Percentiles rank a stretch among this genome's conserved stretches.
Conservation (phyloP, 306 rosid species). For the Macrotyloma uniflorum region DNA sequence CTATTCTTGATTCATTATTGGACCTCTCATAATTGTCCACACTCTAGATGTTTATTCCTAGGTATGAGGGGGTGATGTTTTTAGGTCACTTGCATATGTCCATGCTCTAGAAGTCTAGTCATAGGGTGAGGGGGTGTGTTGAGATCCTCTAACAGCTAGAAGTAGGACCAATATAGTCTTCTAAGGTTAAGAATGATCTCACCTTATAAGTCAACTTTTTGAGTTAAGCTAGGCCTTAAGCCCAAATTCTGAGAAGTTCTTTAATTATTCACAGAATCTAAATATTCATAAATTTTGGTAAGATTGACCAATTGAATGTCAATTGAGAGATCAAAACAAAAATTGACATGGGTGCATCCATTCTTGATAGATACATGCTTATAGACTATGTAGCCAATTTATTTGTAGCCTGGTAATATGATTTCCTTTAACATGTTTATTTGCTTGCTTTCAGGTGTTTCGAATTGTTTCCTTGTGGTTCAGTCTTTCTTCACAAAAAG, state of each 20-base stretch:
- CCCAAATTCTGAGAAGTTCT: not conserved
- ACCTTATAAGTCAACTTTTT: not conserved
- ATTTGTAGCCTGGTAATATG: slow-evolving; percentile 2
- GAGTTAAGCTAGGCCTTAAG: not conserved
- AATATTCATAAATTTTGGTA: not conserved
- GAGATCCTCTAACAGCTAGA: not conserved
- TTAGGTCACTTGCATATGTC: not conserved
- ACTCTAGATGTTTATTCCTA: no score
- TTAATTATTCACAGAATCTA: not conserved
- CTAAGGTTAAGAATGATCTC: not conserved
- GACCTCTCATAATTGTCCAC: not conserved
- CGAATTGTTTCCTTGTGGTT: slow-evolving; percentile 92
- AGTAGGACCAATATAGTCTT: not conserved
- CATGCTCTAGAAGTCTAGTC: not conserved
- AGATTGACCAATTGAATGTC: not conserved
- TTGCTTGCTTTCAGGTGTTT: slow-evolving; percentile 70
- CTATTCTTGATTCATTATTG: no score
- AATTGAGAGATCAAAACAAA: not conserved
- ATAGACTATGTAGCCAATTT: slow-evolving; percentile 13
- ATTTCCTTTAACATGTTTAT: slow-evolving; percentile 33
- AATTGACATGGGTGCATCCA: not conserved
- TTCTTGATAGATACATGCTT: not conserved
- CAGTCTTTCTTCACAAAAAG: slow-evolving; percentile 65
- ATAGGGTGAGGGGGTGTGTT: not conserved
- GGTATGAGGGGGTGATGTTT: no score